A percentile compares a stretch with the other conserved stretches of the same genome.
Conservation (phyloP, 2,329 filamentous ascomycete genomes). For the Xylariaceae sp. region DNA sequence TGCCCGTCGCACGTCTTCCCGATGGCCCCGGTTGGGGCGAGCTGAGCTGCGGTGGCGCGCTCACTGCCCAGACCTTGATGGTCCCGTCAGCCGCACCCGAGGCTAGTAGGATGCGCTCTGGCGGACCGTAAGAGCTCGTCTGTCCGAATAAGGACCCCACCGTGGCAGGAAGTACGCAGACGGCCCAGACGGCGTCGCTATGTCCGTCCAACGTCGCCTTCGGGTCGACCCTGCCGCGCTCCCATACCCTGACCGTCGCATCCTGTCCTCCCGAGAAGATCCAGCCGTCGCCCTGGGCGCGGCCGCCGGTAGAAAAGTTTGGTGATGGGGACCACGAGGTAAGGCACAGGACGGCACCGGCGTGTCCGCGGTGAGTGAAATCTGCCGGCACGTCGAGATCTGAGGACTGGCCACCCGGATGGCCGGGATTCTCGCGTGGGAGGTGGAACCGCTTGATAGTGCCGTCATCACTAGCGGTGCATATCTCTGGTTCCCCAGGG, state of each 20-base stretch:
- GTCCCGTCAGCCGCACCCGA: constrained; percentile 88
- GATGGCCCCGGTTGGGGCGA: constrained; percentile 67
- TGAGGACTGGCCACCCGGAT: constrained; percentile 50
- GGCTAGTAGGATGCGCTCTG: constrained; percentile 83
- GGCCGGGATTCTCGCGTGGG: constrained; percentile 63
- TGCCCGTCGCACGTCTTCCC: constrained; percentile 50
- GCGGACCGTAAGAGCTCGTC: constrained; percentile 65
- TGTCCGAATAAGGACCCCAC: constrained; percentile 75
- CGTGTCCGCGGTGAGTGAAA: constrained; percentile 91
- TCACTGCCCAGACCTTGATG: constrained; percentile 91
- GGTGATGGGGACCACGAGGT: constrained; percentile 82
- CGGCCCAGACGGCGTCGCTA: constrained; percentile 91
- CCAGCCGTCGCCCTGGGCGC: constrained; percentile 90
- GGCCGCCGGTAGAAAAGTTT: constrained; percentile 83
- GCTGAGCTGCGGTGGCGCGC: constrained; percentile 77
- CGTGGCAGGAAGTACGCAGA: constrained; percentile 85
- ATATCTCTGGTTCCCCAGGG: constrained; percentile 92
- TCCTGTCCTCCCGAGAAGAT: constrained; percentile 97
- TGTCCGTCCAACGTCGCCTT: constrained; percentile 93
- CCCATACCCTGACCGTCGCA: constrained; percentile 89
- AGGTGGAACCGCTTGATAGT: constrained; percentile 97
- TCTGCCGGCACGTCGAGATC: constrained; percentile 90
- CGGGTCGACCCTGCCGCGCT: constrained; percentile 86
- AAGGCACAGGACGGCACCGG: constrained; percentile 81
- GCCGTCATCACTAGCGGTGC: constrained; percentile 91